These are phyloP conservation scores for Penicillium sp. DNA, from an alignment of 2,329 filamentous ascomycete species.

Conservation along the genomic window DNA sequence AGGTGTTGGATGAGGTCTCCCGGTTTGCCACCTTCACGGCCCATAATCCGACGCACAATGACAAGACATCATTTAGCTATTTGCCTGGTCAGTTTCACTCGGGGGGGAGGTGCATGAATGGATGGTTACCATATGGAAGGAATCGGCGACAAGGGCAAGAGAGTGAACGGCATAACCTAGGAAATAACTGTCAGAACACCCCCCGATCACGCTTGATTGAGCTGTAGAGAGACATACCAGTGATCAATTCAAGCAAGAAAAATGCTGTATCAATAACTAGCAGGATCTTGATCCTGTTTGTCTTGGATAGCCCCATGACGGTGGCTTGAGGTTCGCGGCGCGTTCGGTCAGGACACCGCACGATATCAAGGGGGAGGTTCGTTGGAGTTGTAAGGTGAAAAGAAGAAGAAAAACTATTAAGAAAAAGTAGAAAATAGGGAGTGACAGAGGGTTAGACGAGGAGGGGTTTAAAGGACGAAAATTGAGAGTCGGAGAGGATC, in stretches of 20 bases:
- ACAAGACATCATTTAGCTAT: conserved; percentile 95
- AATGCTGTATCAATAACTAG: conserved; percentile 85
- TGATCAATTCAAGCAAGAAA: conserved; percentile 83
- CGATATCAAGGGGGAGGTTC: not conserved
- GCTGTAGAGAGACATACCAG: conserved; percentile 51
- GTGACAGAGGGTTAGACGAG: not conserved
- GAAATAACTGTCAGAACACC: conserved; percentile 15
- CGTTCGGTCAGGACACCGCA: conserved; percentile 22
- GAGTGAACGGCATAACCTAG: conserved; percentile 80
- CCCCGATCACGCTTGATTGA: not conserved
- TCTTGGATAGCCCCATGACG: conserved; percentile 84
- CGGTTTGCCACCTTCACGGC: conserved; percentile 86
- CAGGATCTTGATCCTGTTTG: conserved; percentile 87
- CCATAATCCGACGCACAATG: conserved; percentile 88
- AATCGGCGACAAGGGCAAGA: conserved; percentile 89
- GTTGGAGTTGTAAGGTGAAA: not conserved
- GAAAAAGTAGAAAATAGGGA: not conserved
- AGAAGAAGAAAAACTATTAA: not conserved
- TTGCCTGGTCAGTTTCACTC: not conserved
- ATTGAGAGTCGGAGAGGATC: conserved; percentile 4
- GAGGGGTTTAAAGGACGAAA: conserved; percentile 4
- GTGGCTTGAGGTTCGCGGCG: conserved; percentile 18
- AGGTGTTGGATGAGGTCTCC: conserved; percentile 77
- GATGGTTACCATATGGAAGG: conserved; percentile 86
- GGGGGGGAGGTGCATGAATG: not conserved